These are phyloP conservation scores for Cucurbitaria berberidis DNA, from an alignment of 2,329 filamentous ascomycete genomes.

Conservation along the genomic window DNA sequence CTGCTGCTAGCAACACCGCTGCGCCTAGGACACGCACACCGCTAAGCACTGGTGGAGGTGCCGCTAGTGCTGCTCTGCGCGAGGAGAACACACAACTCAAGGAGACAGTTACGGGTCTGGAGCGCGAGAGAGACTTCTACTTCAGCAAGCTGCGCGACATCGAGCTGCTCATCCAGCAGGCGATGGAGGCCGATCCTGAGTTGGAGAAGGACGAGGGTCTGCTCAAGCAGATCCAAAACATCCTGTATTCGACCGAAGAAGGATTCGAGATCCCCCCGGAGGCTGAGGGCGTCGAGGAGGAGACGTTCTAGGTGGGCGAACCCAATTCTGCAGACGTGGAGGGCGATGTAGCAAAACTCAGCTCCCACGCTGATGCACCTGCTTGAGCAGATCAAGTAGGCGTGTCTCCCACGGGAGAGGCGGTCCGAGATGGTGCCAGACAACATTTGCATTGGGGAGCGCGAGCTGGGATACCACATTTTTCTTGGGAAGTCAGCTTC, in stretches of 20 bases:
- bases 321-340: constrained; percentile 1
- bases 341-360: constrained; percentile 1
- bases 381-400: constrained; percentile 5
- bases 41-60: constrained; percentile 54
- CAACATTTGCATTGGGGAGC: constrained; percentile 42
- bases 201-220: constrained; percentile 93
- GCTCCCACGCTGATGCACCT: constrained; percentile 10
- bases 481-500: constrained; percentile 19
- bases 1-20: constrained; percentile 48
- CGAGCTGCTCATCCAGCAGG: constrained; percentile 90
- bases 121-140: constrained; percentile 98
- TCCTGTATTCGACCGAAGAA: constrained; percentile 92
- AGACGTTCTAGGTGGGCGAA: constrained; percentile 52
- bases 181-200: constrained; percentile 89
- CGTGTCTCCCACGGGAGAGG: constrained; percentile 4
- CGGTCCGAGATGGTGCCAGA: constrained; percentile 20
- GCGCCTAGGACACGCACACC: constrained; percentile 52
- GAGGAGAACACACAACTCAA: constrained; percentile 88
- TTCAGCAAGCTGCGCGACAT: constrained; percentile 99
- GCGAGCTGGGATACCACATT: constrained; percentile 42
- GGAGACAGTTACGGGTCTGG: constrained; percentile 92
- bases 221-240: constrained; percentile 94
- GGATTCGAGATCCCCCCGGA: constrained; percentile 87
- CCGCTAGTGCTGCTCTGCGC: constrained; percentile 74
- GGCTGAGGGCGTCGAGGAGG: constrained; percentile 75